Percentiles rank a stretch among this genome's conserved stretches.
Conservation (phyloP, 139 green algal species). For the Micractinium conductrix region DNA sequence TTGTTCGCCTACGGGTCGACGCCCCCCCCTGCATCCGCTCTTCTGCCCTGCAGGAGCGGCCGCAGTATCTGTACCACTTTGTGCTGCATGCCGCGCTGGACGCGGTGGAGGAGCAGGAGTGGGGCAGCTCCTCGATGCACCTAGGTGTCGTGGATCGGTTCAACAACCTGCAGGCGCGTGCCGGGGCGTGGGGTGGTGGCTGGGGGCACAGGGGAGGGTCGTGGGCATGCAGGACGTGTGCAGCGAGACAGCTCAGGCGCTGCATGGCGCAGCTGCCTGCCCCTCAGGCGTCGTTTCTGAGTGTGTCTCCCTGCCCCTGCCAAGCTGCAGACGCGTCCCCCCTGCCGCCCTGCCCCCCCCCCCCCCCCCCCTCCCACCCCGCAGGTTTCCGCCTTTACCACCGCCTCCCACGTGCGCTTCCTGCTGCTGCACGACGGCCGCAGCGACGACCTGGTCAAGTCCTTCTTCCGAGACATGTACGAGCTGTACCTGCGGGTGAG, state of each 20-base stretch:
- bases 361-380: neutral
- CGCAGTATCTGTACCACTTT: constrained; percentile 97
- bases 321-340: no score
- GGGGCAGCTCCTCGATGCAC: constrained; percentile 80
- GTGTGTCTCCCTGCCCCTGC: no score
- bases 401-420: constrained; percentile 79
- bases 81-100: constrained; percentile 95
- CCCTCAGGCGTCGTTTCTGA: no score
- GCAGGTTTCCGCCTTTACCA: constrained; percentile 82
- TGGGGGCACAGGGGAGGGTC: neutral
- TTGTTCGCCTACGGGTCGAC: no score
- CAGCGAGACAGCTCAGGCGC: no score
- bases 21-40: neutral
- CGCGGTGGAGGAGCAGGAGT: constrained; percentile 91
- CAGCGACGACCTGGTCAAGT: constrained; percentile 81
- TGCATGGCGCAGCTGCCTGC: neutral
- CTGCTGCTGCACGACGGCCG: constrained; percentile 88
- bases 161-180: constrained; percentile 80
- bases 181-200: neutral
- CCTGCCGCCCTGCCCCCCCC: neutral
- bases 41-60: constrained; percentile 69
- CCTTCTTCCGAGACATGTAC: constrained; percentile 94
- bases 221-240: no score
- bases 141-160: constrained; percentile 94
- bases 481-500: constrained; percentile 83